Percentiles rank a stretch among this genome's conserved stretches.
Evolutionary conservation across 2,329 filamentous ascomycete genomes (phyloP).

Genomic region (Chrysosphaeria jannelii): DNA sequence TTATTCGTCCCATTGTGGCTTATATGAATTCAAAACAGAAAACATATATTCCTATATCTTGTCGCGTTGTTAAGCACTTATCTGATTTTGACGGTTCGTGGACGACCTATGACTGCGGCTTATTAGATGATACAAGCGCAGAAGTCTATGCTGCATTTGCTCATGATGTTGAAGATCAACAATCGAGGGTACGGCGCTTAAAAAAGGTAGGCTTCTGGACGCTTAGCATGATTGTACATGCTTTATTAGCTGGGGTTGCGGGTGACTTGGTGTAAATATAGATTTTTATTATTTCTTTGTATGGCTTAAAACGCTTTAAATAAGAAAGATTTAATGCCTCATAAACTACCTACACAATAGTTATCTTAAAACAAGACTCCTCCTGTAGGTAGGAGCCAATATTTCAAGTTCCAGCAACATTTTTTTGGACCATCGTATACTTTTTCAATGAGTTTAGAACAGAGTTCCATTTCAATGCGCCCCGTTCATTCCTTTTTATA

Average conservation of each 20-base stretch:
- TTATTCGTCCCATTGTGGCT: conserved; percentile 84
- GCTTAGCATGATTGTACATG: conserved; percentile 69
- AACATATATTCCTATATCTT: conserved; percentile 90
- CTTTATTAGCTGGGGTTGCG: conserved; percentile 80
- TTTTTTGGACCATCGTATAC: too few species aligned
- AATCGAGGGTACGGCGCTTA: conserved; percentile 57
- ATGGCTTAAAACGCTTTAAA: too few species aligned
- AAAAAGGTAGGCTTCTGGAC: conserved; percentile 93
- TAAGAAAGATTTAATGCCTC: too few species aligned
- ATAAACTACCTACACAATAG: too few species aligned
- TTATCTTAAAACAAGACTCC: too few species aligned
- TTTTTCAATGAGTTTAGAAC: too few species aligned
- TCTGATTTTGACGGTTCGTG: conserved; percentile 85
- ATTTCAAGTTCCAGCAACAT: too few species aligned
- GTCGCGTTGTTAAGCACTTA: conserved; percentile 69
- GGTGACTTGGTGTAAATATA: conserved; percentile 36
- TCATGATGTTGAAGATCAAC: conserved; percentile 64
- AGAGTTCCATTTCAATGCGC: too few species aligned
- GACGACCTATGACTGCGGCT: conserved; percentile 75
- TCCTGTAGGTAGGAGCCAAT: too few species aligned
- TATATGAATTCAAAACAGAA: conserved; percentile 88
- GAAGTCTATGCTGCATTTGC: conserved; percentile 92
- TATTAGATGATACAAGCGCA: conserved; percentile 78
- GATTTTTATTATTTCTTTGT: neutral
- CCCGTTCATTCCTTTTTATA: too few species aligned